These are phyloP conservation scores for Neonectria neomacrospora DNA, from an alignment of 2,329 filamentous ascomycete species.

Conservation along the genomic window DNA sequence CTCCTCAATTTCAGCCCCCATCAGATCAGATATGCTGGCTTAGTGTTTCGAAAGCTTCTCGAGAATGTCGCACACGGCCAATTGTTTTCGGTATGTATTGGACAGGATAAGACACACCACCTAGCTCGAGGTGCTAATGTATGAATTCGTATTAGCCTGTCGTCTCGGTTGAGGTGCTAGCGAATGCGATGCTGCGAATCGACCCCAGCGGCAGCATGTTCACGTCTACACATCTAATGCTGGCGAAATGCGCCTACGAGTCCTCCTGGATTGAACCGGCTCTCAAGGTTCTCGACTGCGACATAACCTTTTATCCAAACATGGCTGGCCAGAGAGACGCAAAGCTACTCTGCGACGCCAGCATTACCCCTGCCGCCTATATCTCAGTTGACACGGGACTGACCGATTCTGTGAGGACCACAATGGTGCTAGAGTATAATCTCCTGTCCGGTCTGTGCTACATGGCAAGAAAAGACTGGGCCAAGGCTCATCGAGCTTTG, in stretches of 20 bases:
- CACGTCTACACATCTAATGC: conserved; percentile 69
- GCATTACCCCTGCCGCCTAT: conserved; percentile 62
- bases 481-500: conserved; percentile 69
- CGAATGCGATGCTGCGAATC: conserved; percentile 69
- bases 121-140: conserved; percentile 17
- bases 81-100: conserved; percentile 55
- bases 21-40: conserved; percentile 64
- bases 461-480: conserved; percentile 70
- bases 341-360: conserved; percentile 58
- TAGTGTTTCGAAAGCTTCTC: conserved; percentile 57
- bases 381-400: conserved; percentile 70
- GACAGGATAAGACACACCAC: conserved; percentile 4
- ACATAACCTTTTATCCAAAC: conserved; percentile 73
- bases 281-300: conserved; percentile 70
- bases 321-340: conserved; percentile 51
- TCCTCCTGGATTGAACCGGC: conserved; percentile 64
- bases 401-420: conserved; percentile 62
- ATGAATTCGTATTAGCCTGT: conserved; percentile 52
- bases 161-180: conserved; percentile 58
- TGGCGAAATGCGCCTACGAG: conserved; percentile 69
- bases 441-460: conserved; percentile 72
- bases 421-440: conserved; percentile 74
- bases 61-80: conserved; percentile 52
- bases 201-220: conserved; percentile 75
- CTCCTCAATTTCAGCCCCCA: conserved; percentile 60